A percentile compares a stretch with the other conserved stretches of the same genome.
These are phyloP conservation scores for Aureobasidium musti DNA, from an alignment of 2,329 filamentous ascomycete species.

Conservation along the genomic window DNA sequence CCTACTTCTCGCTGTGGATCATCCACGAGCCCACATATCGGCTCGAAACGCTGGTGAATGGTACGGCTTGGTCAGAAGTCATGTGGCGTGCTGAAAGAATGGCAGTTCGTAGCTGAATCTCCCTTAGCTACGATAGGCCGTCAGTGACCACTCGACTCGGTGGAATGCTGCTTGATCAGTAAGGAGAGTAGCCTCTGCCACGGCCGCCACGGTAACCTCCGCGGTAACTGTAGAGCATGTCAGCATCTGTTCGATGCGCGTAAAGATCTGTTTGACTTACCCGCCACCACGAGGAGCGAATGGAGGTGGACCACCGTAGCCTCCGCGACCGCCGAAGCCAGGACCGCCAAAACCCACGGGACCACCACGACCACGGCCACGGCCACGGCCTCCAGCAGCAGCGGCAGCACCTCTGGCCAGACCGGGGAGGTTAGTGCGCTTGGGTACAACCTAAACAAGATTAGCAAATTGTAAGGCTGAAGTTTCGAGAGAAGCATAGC, in stretches of 20 bases:
- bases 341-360: constrained; percentile 57
- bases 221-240: constrained; percentile 38
- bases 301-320: constrained; percentile 37
- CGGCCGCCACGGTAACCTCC: constrained; percentile 42
- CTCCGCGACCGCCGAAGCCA: constrained; percentile 52
- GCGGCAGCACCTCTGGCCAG: constrained; percentile 79
- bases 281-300: constrained; percentile 45
- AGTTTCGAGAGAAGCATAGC: constrained; percentile 30
- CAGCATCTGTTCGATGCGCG: constrained; percentile 2
- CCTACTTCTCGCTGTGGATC: neutral
- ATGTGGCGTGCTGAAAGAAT: neutral
- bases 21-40: neutral
- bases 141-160: neutral
- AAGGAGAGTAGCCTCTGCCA: constrained; percentile 43
- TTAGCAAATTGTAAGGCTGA: constrained; percentile 35
- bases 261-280: constrained; percentile 37
- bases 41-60: neutral
- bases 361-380: constrained; percentile 43
- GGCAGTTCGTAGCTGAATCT: constrained; percentile 1
- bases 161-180: constrained; percentile 35
- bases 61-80: neutral
- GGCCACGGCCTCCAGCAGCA: constrained; percentile 55
- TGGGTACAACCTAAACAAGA: constrained; percentile 68
- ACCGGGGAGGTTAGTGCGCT: constrained; percentile 94
- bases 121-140: neutral